phyloP scores from a whole-genome alignment of 306 rosid genomes.

The Trichosanthes truncata region DNA sequence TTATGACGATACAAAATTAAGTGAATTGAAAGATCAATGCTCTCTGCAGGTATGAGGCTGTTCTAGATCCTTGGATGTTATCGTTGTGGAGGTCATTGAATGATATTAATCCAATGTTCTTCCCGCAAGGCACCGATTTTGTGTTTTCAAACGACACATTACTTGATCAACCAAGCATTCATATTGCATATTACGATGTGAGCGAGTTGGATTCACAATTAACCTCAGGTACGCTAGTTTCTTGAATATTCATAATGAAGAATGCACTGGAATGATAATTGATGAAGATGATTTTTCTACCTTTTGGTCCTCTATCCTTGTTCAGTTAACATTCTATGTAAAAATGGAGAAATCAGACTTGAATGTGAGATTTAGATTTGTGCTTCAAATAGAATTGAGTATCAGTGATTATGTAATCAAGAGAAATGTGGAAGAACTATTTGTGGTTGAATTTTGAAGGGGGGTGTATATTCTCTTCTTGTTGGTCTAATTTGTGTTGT shows the following conservation, averaged over 20 bases:
- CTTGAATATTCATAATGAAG: background rate
- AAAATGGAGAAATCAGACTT: constrained; percentile 1
- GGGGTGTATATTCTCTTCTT: background rate
- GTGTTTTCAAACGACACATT: constrained; percentile 29
- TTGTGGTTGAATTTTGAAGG: background rate
- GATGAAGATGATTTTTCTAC: background rate
- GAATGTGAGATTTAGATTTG: background rate
- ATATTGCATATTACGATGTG: constrained; percentile 40
- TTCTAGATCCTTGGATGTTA: constrained; percentile 88
- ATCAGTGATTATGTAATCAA: background rate
- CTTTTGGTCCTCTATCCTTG: background rate
- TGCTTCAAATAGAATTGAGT: background rate
- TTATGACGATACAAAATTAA: background rate
- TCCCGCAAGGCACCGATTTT: constrained; percentile 54
- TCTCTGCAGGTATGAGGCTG: constrained; percentile 65
- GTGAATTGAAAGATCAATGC: background rate
- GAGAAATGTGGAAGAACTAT: background rate
- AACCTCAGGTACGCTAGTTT: constrained; percentile 47
- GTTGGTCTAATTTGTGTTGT: background rate
- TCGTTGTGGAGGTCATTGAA: constrained; percentile 59
- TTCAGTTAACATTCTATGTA: background rate
- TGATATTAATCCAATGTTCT: constrained; percentile 39
- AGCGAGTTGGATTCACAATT: constrained; percentile 34
- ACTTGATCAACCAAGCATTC: constrained; percentile 57
- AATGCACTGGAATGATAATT: background rate